Percentiles rank a stretch among this genome's conserved stretches.
phyloP scores from a whole-genome alignment of 176 grass and related monocot species.

The Oryza officinalis region DNA sequence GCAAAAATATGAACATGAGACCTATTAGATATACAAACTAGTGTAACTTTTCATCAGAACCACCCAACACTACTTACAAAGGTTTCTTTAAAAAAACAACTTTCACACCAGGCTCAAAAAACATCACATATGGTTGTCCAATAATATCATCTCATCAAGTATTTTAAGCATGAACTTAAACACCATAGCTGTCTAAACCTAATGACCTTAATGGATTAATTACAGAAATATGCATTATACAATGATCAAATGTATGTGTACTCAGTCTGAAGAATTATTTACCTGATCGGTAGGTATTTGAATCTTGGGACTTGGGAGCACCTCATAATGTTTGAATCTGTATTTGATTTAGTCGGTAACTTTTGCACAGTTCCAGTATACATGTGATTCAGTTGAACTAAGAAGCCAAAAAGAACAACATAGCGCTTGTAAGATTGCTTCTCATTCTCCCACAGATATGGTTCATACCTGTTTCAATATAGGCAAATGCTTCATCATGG shows the following conservation, averaged over 20 bases:
- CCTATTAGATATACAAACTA: background rate
- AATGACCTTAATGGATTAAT: background rate
- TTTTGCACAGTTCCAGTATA: constrained; percentile 81
- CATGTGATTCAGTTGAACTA: constrained; percentile 94
- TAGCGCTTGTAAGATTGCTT: constrained; percentile 99
- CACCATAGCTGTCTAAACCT: background rate
- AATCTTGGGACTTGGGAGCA: constrained; percentile 96
- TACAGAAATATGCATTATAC: background rate
- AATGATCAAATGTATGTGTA: background rate
- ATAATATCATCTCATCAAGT: constrained; percentile 16
- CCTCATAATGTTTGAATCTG: constrained; percentile 94
- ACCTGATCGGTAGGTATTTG: constrained; percentile 99
- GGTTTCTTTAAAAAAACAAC: background rate
- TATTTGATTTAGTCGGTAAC: constrained; percentile 92
- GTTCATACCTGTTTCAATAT: constrained; percentile 80
- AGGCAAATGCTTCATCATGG: constrained; percentile 31
- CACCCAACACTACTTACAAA: background rate
- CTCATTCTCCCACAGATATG: constrained; percentile 99
- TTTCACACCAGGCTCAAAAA: background rate
- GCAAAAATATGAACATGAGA: constrained; percentile 23
- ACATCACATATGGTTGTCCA: background rate
- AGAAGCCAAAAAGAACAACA: constrained; percentile 92
- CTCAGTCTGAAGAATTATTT: constrained; percentile 36
- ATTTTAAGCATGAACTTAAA: background rate
- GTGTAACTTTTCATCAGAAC: constrained; percentile 20